phyloP scores from a whole-genome alignment of 1,139 yeast species.

The Yamadazyma spencermartinsiae region DNA sequence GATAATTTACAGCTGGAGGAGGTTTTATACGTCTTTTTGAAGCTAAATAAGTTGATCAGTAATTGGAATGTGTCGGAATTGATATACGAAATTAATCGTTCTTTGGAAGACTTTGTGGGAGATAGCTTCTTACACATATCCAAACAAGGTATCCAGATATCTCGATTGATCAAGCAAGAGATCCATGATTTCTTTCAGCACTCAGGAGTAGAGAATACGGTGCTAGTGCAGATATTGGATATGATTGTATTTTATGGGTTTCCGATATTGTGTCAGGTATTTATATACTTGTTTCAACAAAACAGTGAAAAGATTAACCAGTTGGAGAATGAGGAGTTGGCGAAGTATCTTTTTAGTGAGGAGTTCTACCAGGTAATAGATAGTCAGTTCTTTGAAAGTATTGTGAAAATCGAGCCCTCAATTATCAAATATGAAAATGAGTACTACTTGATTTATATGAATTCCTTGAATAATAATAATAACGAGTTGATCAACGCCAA shows the following conservation, averaged over 20 bases:
- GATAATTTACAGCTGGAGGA: slow-evolving; percentile 28
- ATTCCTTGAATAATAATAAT: slow-evolving; percentile 39
- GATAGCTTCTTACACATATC: slow-evolving; percentile 35
- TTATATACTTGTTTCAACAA: slow-evolving; percentile 25
- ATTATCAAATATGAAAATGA: slow-evolving; percentile 47
- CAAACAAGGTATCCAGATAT: slow-evolving; percentile 39
- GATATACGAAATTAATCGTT: slow-evolving; percentile 36
- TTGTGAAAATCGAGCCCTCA: slow-evolving; percentile 27
- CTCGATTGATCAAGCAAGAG: slow-evolving; percentile 24
- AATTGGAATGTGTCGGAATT: slow-evolving; percentile 37
- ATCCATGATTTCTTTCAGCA: slow-evolving; percentile 26
- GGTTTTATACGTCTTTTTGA: slow-evolving; percentile 33
- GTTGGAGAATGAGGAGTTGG: slow-evolving; percentile 32
- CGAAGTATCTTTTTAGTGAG: slow-evolving; percentile 23
- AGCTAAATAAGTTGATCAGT: slow-evolving; percentile 31
- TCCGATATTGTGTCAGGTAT: slow-evolving; percentile 33
- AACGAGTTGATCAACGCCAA: slow-evolving; percentile 41
- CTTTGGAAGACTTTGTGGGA: slow-evolving; percentile 35
- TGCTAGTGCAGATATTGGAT: slow-evolving; percentile 28
- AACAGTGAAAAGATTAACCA: slow-evolving; percentile 20
- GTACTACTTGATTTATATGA: slow-evolving; percentile 42
- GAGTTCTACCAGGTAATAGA: slow-evolving; percentile 21
- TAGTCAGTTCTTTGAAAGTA: slow-evolving; percentile 12
- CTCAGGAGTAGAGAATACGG: slow-evolving; percentile 13
- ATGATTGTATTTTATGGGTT: slow-evolving; percentile 44